phyloP scores from a whole-genome alignment of 768 basidiomycete species.

The Hypholoma sublateritium region DNA sequence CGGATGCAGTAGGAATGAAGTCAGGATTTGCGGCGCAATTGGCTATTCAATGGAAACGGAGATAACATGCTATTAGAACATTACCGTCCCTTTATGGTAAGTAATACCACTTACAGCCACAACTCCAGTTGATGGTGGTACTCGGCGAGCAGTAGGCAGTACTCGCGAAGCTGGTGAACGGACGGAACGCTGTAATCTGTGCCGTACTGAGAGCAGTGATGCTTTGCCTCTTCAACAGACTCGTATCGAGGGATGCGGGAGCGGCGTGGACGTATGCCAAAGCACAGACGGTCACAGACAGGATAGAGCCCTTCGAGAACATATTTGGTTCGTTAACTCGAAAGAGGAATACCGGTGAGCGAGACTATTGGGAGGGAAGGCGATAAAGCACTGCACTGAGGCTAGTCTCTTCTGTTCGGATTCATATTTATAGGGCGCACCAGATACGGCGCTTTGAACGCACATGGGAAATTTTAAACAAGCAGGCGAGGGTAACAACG shows the following conservation, averaged over 20 bases:
- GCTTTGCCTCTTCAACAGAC: not conserved
- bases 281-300: not conserved
- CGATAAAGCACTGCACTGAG: too few species aligned
- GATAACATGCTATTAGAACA: not conserved
- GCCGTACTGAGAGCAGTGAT: constrained; percentile 11
- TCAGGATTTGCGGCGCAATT: constrained; percentile 39
- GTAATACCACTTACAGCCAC: constrained; percentile 40
- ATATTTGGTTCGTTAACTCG: not conserved
- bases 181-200: constrained; percentile 30
- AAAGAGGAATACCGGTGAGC: not conserved
- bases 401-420: not conserved
- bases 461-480: not conserved
- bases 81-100: not conserved
- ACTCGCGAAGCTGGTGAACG: constrained; percentile 50
- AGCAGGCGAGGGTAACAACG: not conserved
- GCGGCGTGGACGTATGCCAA: constrained; percentile 1
- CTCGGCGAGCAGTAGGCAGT: constrained; percentile 49
- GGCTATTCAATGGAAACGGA: constrained; percentile 19
- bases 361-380: not conserved
- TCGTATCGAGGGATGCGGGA: not conserved
- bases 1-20: constrained; percentile 44
- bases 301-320: constrained; percentile 4
- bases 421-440: not conserved
- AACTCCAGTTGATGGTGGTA: constrained; percentile 46
- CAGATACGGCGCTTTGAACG: not conserved